Base-by-base conservation (phyloP, 495 filamentous ascomycete genomes). In the Penicillium macrosclerotiorum region DNA sequence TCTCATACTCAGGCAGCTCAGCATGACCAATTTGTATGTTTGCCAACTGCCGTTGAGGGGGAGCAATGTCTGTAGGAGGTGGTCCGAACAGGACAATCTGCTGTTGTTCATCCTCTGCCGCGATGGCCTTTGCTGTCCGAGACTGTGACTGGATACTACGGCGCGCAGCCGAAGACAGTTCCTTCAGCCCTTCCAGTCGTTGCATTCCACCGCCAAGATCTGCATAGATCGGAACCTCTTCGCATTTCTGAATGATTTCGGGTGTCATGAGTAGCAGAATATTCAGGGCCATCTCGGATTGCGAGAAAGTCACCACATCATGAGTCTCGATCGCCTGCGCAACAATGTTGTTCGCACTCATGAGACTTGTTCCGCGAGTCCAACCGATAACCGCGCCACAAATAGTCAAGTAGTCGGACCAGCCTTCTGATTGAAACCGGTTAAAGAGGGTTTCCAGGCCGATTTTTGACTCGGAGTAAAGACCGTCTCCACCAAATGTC, bases 271-370 rank as follows among this genome's bases (percentile, higher is more conserved):
- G 81, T 36, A 89, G 89, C 25, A 96, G 83, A 37, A 96, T 68
- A 65, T 96, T 95, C 75, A 96, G 95, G 3, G 91, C 91, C 91
- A 96, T 96, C 67, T 96, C 91, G 54, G 90, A 86, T 68, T 95
- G 90, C 8, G 89, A 95, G 71, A 96, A 96, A 3, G 91, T 96
- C 42, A 90, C 85, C n/a, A 95, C 91, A 55, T 90, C 91, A 57
- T 89, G 89, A 45, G 82, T 83, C 69, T 96, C 91, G 39, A 96
- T 84, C 29, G 89, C 91, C 65, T 95, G 88, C 3, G 91, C 91
- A 45, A 95, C 88, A 55, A 94, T 80, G 63, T 96, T 95, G 74
- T 96, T 96, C 52, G 85, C 89, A 54, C 82, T 85, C 91, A 96
- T 96, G 49, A 96, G 77, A 47, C 91, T 91, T 37, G 91, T 96